These are phyloP conservation scores for Xylariaceae sp. DNA, from an alignment of 2,329 filamentous ascomycete genomes.

Conservation along the genomic window DNA sequence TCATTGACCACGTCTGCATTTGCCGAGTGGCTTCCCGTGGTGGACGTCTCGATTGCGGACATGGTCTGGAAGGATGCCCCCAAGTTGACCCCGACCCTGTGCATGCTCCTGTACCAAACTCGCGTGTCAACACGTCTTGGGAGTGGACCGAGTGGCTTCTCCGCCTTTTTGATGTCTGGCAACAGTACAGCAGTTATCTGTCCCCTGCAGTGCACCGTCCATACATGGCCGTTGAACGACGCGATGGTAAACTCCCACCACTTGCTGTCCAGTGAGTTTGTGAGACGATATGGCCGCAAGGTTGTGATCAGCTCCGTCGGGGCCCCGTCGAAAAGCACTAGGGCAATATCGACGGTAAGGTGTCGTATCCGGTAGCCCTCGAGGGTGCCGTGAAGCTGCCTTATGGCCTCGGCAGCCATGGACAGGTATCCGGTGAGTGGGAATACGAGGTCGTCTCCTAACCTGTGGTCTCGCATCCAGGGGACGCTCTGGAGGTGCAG, in stretches of 20 bases:
- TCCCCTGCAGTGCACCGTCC: conserved; percentile 28
- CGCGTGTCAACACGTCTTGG: conserved; percentile 9
- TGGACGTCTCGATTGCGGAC: conserved; percentile 18
- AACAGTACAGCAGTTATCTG: conserved; percentile 15
- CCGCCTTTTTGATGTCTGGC: conserved; percentile 6
- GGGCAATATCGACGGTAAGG: conserved; percentile 26
- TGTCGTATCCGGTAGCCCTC: conserved; percentile 27
- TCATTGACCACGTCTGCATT: conserved; percentile 18
- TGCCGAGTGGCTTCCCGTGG: conserved; percentile 4
- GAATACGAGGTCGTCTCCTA: conserved; percentile 28
- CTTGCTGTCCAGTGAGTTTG: conserved; percentile 19
- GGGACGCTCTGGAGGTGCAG: conserved; percentile 28
- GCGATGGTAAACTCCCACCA: conserved; percentile 32
- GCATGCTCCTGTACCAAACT: conserved; percentile 27
- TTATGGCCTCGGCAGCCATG: conserved; percentile 35
- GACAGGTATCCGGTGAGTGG: conserved; percentile 33
- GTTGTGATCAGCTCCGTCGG: conserved; percentile 31
- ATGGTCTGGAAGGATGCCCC: conserved; percentile 30
- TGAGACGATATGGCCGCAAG: conserved; percentile 23
- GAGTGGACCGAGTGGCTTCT: background rate
- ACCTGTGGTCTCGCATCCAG: conserved; percentile 34
- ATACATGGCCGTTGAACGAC: conserved; percentile 24
- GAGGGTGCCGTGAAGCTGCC: conserved; percentile 17
- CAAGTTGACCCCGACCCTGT: conserved; percentile 28
- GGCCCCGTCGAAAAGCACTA: conserved; percentile 28